These are phyloP conservation scores for Jatropha podagrica DNA, from an alignment of 441 rosid species.

Conservation along the genomic window DNA sequence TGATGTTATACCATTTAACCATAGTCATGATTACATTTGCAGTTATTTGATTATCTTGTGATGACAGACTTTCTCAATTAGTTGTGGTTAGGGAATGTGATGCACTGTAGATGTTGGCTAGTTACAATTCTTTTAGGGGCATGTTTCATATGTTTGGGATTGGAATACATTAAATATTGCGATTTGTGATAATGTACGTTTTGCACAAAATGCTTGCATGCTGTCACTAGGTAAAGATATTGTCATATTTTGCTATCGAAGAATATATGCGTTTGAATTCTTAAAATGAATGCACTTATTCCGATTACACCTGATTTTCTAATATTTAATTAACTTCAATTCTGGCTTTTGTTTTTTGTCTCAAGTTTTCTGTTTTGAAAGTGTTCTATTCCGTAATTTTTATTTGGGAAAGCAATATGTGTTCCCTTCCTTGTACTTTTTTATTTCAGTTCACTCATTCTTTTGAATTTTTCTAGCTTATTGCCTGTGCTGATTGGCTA, in stretches of 20 bases:
- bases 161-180: neutral
- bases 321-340: too few species aligned
- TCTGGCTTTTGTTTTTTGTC: neutral
- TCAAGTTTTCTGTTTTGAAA: neutral
- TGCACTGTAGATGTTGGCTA: neutral
- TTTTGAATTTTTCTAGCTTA: neutral
- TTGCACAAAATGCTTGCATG: conserved; percentile 1
- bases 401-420: neutral
- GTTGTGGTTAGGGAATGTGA: neutral
- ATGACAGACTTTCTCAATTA: neutral
- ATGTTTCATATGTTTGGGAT: neutral
- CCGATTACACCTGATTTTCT: neutral
- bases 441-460: neutral
- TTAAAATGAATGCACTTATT: neutral
- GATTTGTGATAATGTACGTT: neutral
- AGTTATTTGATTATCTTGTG: neutral
- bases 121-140: conserved; percentile 5
- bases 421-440: neutral
- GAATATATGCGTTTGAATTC: neutral
- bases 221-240: neutral
- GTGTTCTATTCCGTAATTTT: neutral
- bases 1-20: neutral
- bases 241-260: neutral
- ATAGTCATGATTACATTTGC: neutral
- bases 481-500: neutral